A percentile compares a stretch with the other conserved stretches of the same genome.
Conservation (phyloP, 805 yeast species). For the Wickerhamomyces silvicola region DNA sequence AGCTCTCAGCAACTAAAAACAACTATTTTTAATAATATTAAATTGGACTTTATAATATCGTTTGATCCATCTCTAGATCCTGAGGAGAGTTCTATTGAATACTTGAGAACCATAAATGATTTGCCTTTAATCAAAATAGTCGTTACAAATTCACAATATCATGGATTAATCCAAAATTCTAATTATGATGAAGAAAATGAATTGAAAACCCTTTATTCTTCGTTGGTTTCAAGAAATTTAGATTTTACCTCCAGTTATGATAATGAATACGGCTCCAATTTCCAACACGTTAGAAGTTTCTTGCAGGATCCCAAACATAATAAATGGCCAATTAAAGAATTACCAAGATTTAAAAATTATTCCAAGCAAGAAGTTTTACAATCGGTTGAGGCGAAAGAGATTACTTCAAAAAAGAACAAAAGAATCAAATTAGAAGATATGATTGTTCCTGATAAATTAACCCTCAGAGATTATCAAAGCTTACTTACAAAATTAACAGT, state of each 20-base stretch:
- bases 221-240: conserved; percentile 14
- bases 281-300: conserved; percentile 5
- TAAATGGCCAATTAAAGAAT: conserved; percentile 6
- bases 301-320: conserved; percentile 6
- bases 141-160: conserved; percentile 39
- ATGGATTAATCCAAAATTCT: conserved; percentile 22
- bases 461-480: conserved; percentile 29
- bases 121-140: conserved; percentile 43
- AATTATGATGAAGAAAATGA: conserved; percentile 13
- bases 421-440: conserved; percentile 11
- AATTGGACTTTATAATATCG: conserved; percentile 40
- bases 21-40: conserved; percentile 25
- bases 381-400: conserved; percentile 14
- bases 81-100: conserved; percentile 24
- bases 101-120: conserved; percentile 16
- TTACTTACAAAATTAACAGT: conserved; percentile 31
- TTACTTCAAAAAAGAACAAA: conserved; percentile 2
- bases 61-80: conserved; percentile 38
- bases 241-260: conserved; percentile 12
- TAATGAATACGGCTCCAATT: conserved; percentile 11
- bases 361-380: conserved; percentile 13
- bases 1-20: conserved; percentile 38
- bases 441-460: conserved; percentile 15
- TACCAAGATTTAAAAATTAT: conserved; percentile 11
- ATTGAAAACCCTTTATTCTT: conserved; percentile 20